Evolutionary conservation across 192 early-diverging fungal genomes (phyloP), one percentile per base, ranked within the genome.

Genomic region (Dissophora ornata): DNA sequence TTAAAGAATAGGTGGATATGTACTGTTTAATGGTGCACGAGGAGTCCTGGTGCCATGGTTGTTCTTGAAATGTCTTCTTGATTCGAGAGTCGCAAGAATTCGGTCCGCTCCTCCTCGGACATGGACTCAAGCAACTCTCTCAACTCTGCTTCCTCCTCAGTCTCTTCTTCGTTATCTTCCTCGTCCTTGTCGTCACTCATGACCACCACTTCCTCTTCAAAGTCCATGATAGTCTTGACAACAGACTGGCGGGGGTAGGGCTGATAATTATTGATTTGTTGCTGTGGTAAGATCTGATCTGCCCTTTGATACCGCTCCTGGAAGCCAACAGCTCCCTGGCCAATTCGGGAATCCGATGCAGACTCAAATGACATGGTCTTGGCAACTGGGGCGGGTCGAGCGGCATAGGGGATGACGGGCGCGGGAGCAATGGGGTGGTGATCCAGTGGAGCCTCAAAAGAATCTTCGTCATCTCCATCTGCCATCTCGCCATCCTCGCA

Each of bases 101-200:
- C 70, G 38, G 33, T 21, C 10, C 70, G 61, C 45, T 74, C 70
- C 29, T 63, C 62, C 41, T 58, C 62, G 3, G 70, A 58, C 70
- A 74, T 74, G 16, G 70, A 64, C 25, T 64, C 70, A 38, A 74
- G 62, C 49, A 74, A 34, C 47, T 74, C 70, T 26, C 70, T 36
- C 47, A 74, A 32, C 49, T 74, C 70, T 4, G 70, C 62, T 19
- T 74, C 70, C 19, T 74, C 70, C 13, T 74, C 70, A 6, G 62
- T 57, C 48, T 74, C 70, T 13, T 57, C 42, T 16, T 2, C n/a
- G 10, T 51, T 33, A 0, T 54, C 49, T 0, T 45, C 67, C n/a
- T 58, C 51, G 13, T 59, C 48, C 45, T 56, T 56, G 6, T 57
- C 53, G 2, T 66, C 64, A 15, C 18, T 34, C 6, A 38, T 13